These are phyloP conservation scores for Guillardia theta DNA, from an alignment of 78 protist genomes.

Conservation along the genomic window DNA sequence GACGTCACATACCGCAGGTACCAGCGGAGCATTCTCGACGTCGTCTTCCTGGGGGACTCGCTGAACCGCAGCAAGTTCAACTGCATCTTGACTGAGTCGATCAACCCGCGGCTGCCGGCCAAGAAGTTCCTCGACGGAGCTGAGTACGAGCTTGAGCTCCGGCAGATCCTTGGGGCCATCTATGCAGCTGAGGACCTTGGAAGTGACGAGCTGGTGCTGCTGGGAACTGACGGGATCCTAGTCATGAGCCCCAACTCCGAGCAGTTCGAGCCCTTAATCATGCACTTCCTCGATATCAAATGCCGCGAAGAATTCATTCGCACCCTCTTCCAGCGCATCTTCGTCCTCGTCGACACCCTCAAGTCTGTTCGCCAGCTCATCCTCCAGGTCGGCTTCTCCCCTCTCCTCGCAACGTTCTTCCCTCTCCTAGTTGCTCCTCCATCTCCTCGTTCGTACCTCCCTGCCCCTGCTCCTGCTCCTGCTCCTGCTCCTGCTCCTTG, in stretches of 20 bases:
- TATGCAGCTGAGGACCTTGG: too few species aligned
- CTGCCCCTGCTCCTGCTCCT: background rate
- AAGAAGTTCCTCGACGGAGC: background rate
- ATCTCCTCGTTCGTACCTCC: background rate
- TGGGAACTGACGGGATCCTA: background rate
- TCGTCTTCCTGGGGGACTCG: background rate
- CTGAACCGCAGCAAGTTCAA: background rate
- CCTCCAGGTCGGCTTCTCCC: background rate
- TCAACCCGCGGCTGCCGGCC: background rate
- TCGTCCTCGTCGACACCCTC: background rate
- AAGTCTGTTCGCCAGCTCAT: background rate
- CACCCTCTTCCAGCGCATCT: background rate
- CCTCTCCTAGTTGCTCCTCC: background rate
- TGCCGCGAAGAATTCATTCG: background rate
- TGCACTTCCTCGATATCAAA: background rate
- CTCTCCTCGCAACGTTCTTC: background rate
- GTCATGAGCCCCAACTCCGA: background rate
- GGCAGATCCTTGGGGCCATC: too few species aligned
- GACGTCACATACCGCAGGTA: background rate
- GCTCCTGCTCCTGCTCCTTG: background rate
- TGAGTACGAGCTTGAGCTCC: background rate
- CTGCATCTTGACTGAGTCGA: background rate
- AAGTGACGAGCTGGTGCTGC: too few species aligned
- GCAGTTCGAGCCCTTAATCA: background rate
- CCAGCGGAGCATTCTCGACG: background rate